Percentiles rank a stretch among this genome's conserved stretches.
Conservation (phyloP, 2,329 filamentous ascomycete species). For the Penicillium sp. region DNA sequence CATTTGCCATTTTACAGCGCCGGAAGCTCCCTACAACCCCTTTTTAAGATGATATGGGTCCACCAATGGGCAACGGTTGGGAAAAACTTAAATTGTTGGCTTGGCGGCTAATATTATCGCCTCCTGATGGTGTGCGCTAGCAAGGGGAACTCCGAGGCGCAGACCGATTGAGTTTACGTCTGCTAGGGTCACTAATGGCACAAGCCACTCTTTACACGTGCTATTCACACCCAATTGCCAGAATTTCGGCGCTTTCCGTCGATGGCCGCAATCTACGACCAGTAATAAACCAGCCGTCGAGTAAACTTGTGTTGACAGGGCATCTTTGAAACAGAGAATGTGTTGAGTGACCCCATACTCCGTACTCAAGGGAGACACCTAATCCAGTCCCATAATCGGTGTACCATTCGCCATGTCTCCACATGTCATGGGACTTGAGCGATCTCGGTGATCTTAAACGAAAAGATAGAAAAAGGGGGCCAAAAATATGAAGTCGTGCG, state of each 20-base stretch:
- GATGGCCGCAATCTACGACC: background rate
- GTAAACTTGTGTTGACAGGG: too few relatives aligned
- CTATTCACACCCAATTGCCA: background rate
- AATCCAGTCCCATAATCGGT: background rate
- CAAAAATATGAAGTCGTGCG: background rate
- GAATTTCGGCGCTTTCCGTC: background rate
- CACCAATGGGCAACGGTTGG: background rate
- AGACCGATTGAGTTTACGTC: background rate
- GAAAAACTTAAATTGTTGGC: background rate
- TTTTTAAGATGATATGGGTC: background rate
- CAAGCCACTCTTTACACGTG: background rate
- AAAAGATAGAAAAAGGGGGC: background rate
- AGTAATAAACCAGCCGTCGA: too few relatives aligned
- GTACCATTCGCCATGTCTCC: background rate
- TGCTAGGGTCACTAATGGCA: background rate
- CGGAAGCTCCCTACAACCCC: background rate
- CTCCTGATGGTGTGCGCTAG: background rate
- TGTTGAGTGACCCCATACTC: background rate
- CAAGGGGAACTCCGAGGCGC: background rate
- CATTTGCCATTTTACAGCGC: too few relatives aligned
- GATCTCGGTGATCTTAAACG: background rate
- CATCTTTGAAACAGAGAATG: background rate
- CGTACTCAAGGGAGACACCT: background rate
- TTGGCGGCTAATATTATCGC: background rate
- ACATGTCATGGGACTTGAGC: background rate